phyloP scores from a whole-genome alignment of 106 monocot species.

The Ottelia alismoides region DNA sequence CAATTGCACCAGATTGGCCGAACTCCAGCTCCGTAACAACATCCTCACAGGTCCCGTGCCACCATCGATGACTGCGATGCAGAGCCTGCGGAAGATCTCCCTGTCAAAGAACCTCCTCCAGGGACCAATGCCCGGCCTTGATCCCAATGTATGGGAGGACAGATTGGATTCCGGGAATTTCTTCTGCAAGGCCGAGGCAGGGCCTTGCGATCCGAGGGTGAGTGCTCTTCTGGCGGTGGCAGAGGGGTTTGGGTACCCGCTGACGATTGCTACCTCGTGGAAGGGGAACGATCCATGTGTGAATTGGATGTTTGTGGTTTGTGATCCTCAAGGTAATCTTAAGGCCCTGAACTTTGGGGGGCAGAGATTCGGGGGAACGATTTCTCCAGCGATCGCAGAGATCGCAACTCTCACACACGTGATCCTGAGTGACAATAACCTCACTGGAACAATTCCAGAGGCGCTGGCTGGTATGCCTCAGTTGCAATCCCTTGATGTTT shows the following conservation, averaged over 20 bases:
- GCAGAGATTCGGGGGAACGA: conserved; percentile 32
- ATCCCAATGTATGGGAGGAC: conserved; percentile 11
- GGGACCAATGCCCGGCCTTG: conserved; percentile 46
- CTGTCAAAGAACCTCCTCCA: conserved; percentile 65
- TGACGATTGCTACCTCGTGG: too few relatives aligned
- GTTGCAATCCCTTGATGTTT: conserved; percentile 38
- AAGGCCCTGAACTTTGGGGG: conserved; percentile 27
- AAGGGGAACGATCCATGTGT: conserved; percentile 55
- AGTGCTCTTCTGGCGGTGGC: conserved; percentile 41
- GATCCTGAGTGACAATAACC: too few relatives aligned
- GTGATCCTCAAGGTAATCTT: conserved; percentile 28
- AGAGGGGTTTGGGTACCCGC: conserved; percentile 48
- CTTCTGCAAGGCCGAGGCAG: conserved; percentile 29
- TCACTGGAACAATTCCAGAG: conserved; percentile 42
- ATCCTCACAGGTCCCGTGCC: conserved; percentile 55
- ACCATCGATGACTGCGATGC: conserved; percentile 12
- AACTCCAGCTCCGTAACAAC: conserved; percentile 61
- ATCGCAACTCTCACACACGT: conserved; percentile 35
- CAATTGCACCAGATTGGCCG: conserved; percentile 26
- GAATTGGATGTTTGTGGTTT: conserved; percentile 36
- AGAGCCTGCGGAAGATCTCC: conserved; percentile 24
- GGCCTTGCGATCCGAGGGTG: conserved; percentile 38
- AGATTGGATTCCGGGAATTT: conserved; percentile 36
- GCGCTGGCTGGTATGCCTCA: conserved; percentile 17
- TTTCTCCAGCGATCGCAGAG: too few relatives aligned